Evolutionary conservation across 305 asterid genomes (phyloP).

Genomic region (Solanum hybrid): DNA sequence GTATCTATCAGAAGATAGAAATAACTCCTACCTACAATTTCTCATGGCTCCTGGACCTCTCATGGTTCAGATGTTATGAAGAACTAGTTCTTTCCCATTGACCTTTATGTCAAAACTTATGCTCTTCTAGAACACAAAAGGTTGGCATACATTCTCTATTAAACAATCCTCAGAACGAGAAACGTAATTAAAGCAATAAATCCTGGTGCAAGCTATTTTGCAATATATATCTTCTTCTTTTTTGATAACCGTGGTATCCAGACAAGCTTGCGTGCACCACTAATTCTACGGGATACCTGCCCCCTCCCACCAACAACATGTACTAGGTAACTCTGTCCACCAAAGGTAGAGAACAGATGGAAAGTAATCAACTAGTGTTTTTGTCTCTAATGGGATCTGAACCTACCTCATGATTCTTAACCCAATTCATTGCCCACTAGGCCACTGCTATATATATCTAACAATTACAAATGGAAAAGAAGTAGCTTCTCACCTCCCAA

Average conservation of each 20-base stretch:
- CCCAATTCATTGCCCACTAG: background rate
- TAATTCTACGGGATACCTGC: background rate
- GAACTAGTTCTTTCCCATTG: background rate
- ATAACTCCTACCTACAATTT: background rate
- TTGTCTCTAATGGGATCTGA: background rate
- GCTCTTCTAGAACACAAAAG: background rate
- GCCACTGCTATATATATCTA: background rate
- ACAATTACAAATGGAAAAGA: background rate
- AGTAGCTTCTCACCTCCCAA: slow-evolving; percentile 68
- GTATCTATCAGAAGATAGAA: background rate
- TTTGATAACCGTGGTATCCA: background rate
- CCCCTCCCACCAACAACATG: background rate
- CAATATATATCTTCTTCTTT: background rate
- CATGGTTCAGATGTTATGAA: background rate
- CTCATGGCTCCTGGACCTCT: background rate
- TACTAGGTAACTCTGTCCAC: background rate
- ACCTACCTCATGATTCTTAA: background rate
- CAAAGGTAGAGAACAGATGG: background rate
- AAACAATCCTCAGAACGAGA: background rate
- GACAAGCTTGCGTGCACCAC: background rate
- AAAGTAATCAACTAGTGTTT: background rate
- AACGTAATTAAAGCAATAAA: background rate
- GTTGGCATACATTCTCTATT: background rate
- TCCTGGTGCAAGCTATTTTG: background rate
- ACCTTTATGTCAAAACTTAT: background rate